These are phyloP conservation scores for Thalassiosira hispida DNA, from an alignment of 352 stramenopile genomes.

Conservation along the genomic window DNA sequence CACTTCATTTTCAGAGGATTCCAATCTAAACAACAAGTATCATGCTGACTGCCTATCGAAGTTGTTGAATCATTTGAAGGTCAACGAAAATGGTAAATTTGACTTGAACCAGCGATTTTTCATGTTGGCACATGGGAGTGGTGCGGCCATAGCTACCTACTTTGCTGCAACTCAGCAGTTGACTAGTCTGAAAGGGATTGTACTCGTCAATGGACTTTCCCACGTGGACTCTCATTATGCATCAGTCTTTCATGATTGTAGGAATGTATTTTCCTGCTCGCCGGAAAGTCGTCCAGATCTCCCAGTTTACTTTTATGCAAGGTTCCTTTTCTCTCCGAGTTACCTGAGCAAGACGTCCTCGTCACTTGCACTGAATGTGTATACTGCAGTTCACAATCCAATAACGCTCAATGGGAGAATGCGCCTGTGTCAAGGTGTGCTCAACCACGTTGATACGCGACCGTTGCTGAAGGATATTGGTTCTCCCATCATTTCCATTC, in stretches of 20 bases:
- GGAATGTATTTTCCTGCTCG: constrained; percentile 92
- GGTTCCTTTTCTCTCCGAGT: constrained; percentile 91
- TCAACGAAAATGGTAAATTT: constrained; percentile 71
- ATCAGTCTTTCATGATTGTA: constrained; percentile 92
- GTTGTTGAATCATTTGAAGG: constrained; percentile 85
- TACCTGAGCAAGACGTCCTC: constrained; percentile 93
- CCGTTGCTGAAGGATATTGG: constrained; percentile 78
- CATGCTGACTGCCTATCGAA: constrained; percentile 88
- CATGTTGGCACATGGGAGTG: constrained; percentile 91
- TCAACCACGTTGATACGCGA: constrained; percentile 88
- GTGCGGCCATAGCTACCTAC: constrained; percentile 90
- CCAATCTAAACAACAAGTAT: constrained; percentile 92
- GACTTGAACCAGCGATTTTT: constrained; percentile 89
- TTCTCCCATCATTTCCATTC: constrained; percentile 89
- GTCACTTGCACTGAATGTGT: constrained; percentile 94
- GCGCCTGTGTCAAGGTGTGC: constrained; percentile 89
- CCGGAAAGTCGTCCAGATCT: constrained; percentile 91
- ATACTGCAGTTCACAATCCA: constrained; percentile 93
- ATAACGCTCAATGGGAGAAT: constrained; percentile 91
- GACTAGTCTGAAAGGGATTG: constrained; percentile 85
- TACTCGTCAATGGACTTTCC: constrained; percentile 90
- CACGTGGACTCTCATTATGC: constrained; percentile 91
- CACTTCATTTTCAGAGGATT: constrained; percentile 90
- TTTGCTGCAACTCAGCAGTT: constrained; percentile 65
- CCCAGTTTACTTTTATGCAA: constrained; percentile 93